phyloP scores from a whole-genome alignment of 768 basidiomycete species.

The Daedaleopsis nitida region DNA sequence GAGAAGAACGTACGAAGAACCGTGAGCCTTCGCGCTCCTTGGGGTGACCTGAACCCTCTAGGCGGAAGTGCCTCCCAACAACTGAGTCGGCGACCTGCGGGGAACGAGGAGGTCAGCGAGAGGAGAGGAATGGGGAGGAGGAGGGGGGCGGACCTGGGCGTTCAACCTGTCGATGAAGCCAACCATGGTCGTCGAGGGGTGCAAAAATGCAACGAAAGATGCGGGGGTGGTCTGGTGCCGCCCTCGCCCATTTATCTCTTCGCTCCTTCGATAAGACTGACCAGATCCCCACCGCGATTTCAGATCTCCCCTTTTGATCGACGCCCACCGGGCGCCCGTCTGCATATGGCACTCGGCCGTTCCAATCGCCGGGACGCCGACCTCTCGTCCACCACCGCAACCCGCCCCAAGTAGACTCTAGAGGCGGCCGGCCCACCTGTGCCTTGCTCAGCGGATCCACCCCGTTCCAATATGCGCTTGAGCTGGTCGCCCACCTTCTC shows the following conservation, averaged over 20 bases:
- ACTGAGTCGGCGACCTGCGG: slow-evolving; percentile 33
- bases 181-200: slow-evolving; percentile 20
- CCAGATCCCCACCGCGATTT: neutral
- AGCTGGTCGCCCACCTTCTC: too few relatives aligned
- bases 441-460: too few relatives aligned
- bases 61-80: slow-evolving; percentile 35
- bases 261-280: neutral
- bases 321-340: too few relatives aligned
- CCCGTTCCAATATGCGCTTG: too few relatives aligned
- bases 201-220: slow-evolving; percentile 1
- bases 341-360: too few relatives aligned
- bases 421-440: too few relatives aligned
- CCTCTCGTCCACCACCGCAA: too few relatives aligned
- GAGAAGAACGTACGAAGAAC: slow-evolving; percentile 29
- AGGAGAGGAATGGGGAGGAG: neutral
- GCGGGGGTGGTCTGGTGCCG: neutral
- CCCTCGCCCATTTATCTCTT: neutral
- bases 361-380: too few relatives aligned
- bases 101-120: neutral
- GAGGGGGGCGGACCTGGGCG: slow-evolving; percentile 18
- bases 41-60: slow-evolving; percentile 37
- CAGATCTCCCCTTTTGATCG: neutral
- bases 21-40: slow-evolving; percentile 36
- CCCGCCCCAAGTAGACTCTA: too few relatives aligned
- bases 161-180: slow-evolving; percentile 26